Base-by-base conservation (phyloP, 345 rosid species). In the Eucalyptus polyanthemos region DNA sequence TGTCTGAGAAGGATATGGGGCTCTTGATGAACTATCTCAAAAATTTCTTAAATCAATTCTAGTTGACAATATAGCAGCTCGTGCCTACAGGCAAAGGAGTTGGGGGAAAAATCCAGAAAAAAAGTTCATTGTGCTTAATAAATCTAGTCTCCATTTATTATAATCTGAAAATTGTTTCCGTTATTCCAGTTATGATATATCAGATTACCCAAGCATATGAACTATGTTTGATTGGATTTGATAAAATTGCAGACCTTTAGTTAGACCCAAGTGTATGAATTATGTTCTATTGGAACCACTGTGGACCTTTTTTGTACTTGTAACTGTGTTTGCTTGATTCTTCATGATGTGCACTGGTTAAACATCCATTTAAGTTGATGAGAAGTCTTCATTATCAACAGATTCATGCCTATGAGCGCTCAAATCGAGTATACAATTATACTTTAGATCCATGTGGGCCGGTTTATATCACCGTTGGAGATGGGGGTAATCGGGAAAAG, bases 341-440 rank as follows among this genome's bases (percentile, higher is more conserved):
- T 76, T 24, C 83, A 76, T 40, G 45, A 42, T 76, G 7, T 37
- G 83, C 83, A 21, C 14, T 6, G 21, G 83, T 40, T 40, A 40
- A 76, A 40, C 9, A 40, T 76, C 29, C 47, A 76, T 76, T 76
- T 76, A 6, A 76, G 83, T 40, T 76, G 83, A 76, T 76, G 83
- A 76, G 37, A 34, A 76, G 83, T 37, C 47, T 76, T 76, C 47
- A 76, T 76, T 40, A 76, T 40, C 83, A 40, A 40, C 93, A 97
- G 99, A 96, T 97, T 87, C 95, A 97, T 93, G 99, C 97, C 22
- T 97, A 97, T 72, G 99, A 97, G 94, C 97, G 99, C 86, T 95
- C 99, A 67, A 97, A 97, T 91, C 94, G 97, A 86, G 96, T 97
- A 51, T 97, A 95, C 90, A 95, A 97, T 93, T 97, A 97, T 92